A percentile compares a stretch with the other conserved stretches of the same genome.
Conservation (phyloP, 257 asterid genomes). For the Solanum infundibuliforme region DNA sequence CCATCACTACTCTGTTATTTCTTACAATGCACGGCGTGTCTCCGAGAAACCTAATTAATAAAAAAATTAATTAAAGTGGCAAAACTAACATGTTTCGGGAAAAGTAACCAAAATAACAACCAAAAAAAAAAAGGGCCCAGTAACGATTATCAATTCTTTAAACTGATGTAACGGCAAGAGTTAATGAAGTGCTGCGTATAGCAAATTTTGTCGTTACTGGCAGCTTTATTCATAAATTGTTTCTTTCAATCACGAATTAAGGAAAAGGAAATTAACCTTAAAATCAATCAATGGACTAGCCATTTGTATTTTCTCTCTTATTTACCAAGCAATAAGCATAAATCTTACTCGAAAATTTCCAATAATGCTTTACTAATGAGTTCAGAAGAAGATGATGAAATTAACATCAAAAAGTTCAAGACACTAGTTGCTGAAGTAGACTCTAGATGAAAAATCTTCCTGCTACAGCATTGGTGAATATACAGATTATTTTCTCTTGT, state of each 20-base stretch:
- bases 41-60: not conserved
- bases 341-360: not conserved
- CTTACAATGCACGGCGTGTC: not conserved
- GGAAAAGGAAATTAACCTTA: not conserved
- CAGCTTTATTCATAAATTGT: not conserved
- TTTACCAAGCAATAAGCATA: not conserved
- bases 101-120: not conserved
- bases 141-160: not conserved
- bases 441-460: constrained; percentile 73
- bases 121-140: not conserved
- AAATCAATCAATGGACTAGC: not conserved
- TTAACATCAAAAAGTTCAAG: constrained; percentile 66
- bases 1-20: not conserved
- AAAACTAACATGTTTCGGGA: not conserved
- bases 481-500: not conserved
- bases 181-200: not conserved
- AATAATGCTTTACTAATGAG: constrained; percentile 33
- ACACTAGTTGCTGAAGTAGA: constrained; percentile 68
- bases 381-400: constrained; percentile 29
- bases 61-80: not conserved
- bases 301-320: not conserved
- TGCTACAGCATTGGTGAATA: constrained; percentile 79
- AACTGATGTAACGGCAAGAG: not conserved
- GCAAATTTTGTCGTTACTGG: not conserved
- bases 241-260: not conserved